Percentiles rank a stretch among this genome's conserved stretches.
phyloP scores from a whole-genome alignment of 495 filamentous ascomycete genomes.

The Daldinia childiae region DNA sequence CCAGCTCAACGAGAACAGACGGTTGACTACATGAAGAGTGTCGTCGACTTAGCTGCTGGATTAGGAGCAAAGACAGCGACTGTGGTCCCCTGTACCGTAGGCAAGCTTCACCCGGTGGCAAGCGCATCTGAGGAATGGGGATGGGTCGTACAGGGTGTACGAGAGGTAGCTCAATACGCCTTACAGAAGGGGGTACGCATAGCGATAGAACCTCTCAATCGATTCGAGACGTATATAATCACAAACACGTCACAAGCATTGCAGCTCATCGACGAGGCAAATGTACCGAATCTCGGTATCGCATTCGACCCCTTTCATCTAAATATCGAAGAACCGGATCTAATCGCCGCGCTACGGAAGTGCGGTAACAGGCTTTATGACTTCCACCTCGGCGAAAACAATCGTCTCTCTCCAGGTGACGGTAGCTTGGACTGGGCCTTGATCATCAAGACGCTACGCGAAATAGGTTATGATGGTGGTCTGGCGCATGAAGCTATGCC shows the following conservation, averaged over 20 bases:
- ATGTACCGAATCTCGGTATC: conserved; percentile 36
- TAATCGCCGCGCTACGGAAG: conserved; percentile 35
- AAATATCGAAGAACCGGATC: conserved; percentile 43
- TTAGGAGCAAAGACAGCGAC: conserved; percentile 42
- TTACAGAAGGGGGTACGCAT: conserved; percentile 28
- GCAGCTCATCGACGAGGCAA: conserved; percentile 36
- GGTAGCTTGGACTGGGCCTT: conserved; percentile 40
- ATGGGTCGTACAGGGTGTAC: conserved; percentile 45
- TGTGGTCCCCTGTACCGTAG: conserved; percentile 41
- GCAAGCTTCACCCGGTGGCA: conserved; percentile 41
- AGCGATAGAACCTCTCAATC: conserved; percentile 44
- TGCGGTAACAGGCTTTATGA: conserved; percentile 38
- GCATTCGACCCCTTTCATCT: conserved; percentile 46
- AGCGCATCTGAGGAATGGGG: conserved; percentile 38
- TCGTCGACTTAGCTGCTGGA: conserved; percentile 35
- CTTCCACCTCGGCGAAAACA: conserved; percentile 45
- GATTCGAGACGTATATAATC: conserved; percentile 45
- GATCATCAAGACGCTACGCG: conserved; percentile 35
- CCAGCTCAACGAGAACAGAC: conserved; percentile 34
- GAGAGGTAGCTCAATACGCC: conserved; percentile 35
- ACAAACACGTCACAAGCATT: conserved; percentile 41
- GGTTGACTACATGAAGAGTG: conserved; percentile 42
- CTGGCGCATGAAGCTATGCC: conserved; percentile 44
- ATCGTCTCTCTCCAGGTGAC: conserved; percentile 42
- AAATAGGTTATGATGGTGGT: conserved; percentile 41